Conservation (phyloP, 257 asterid species). For the Capsicum chinense region DNA sequence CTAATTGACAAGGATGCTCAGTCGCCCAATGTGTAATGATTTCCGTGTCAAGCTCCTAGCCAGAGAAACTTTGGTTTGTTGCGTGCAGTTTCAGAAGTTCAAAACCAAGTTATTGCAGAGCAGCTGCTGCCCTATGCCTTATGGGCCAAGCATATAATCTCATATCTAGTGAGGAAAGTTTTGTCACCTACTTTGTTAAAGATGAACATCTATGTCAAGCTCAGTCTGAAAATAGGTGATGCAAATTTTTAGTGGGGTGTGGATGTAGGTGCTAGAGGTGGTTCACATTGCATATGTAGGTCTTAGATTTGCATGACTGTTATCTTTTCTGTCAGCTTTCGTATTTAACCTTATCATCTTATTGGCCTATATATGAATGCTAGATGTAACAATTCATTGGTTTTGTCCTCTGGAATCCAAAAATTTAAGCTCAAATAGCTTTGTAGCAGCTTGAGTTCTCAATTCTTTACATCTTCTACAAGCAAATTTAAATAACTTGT, state of each 20-base stretch:
- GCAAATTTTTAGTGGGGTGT: neutral
- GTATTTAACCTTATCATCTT: slow-evolving; percentile 1
- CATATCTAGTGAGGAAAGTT: neutral
- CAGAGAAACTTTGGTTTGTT: slow-evolving; percentile 2
- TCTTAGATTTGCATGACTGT: neutral
- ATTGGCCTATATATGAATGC: neutral
- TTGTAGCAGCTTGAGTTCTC: neutral
- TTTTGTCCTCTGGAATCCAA: neutral
- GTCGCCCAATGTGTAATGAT: neutral
- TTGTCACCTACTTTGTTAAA: neutral
- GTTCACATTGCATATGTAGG: neutral
- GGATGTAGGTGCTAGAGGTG: slow-evolving; percentile 11
- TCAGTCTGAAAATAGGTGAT: neutral
- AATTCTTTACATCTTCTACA: neutral
- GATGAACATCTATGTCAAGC: neutral
- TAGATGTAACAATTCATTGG: slow-evolving; percentile 19
- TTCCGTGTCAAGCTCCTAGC: neutral
- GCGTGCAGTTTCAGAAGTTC: neutral
- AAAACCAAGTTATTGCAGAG: slow-evolving; percentile 6
- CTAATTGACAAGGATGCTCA: slow-evolving; percentile 1
- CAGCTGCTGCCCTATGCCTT: neutral
- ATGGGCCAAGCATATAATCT: neutral
- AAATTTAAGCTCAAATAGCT: neutral
- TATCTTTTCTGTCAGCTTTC: neutral
- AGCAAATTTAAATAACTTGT: slow-evolving; percentile 22